Evolutionary conservation across 257 asterid genomes (phyloP).

Genomic region (Solanum pinnatisectum): DNA sequence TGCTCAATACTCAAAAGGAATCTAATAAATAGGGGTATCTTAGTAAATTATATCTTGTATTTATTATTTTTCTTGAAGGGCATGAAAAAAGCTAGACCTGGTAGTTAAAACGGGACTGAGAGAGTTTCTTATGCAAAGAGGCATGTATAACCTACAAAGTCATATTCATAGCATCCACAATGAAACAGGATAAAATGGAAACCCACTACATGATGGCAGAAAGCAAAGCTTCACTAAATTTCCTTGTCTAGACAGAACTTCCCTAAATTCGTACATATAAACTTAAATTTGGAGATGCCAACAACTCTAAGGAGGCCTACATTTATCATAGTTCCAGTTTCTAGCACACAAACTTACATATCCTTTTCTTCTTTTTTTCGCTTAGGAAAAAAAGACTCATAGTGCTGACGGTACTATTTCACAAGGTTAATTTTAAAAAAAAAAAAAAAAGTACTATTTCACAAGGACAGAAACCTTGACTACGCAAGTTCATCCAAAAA

Average conservation of each 20-base stretch:
- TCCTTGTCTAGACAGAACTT: not conserved
- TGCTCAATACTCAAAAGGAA: not conserved
- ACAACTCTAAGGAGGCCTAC: not conserved
- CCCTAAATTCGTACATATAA: not conserved
- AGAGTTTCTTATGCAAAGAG: not conserved
- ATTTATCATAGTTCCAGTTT: not conserved
- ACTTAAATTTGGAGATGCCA: not conserved
- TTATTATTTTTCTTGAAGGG: not conserved
- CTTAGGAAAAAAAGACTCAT: not conserved
- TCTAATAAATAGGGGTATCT: not conserved
- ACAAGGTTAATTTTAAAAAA: not conserved
- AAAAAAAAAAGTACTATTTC: not conserved
- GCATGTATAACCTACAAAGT: not conserved
- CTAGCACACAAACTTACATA: not conserved
- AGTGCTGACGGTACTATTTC: not conserved
- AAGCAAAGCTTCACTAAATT: not conserved
- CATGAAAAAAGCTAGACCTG: not conserved
- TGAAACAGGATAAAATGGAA: not conserved
- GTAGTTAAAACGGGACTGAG: not conserved
- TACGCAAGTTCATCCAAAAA: not conserved
- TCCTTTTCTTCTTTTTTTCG: not conserved
- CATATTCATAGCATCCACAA: not conserved
- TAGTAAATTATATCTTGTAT: not conserved
- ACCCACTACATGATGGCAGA: not conserved
- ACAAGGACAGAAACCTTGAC: not conserved